Conservation (phyloP, 176 grass and related monocot genomes). For the Alloteropsis semialata region DNA sequence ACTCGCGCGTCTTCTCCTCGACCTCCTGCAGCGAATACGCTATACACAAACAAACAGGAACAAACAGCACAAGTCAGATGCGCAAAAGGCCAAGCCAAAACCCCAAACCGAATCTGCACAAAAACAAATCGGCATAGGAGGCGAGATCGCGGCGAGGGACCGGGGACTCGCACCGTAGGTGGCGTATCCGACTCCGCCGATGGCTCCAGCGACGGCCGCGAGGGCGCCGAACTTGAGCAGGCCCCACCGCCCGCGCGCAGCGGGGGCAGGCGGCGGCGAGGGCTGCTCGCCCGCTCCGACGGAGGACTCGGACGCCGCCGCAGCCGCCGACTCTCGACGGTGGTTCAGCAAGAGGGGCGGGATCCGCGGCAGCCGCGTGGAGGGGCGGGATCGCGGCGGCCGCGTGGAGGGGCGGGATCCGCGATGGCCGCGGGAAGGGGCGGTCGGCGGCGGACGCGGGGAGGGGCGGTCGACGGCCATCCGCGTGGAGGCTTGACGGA, state of each 20-base stretch:
- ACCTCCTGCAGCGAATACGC: slow-evolving; percentile 66
- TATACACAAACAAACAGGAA: slow-evolving; percentile 23
- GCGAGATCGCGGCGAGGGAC: background rate
- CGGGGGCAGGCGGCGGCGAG: background rate
- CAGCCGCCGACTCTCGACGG: background rate
- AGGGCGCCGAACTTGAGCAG: slow-evolving; percentile 60
- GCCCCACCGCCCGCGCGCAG: slow-evolving; percentile 39
- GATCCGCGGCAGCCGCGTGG: no score
- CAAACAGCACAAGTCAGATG: slow-evolving; percentile 4
- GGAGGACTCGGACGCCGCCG: background rate
- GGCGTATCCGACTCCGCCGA: slow-evolving; percentile 54
- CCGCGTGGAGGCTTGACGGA: no score
- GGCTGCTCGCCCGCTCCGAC: slow-evolving; percentile 10
- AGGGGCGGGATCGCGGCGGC: no score
- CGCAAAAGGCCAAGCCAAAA: background rate
- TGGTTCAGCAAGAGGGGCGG: no score
- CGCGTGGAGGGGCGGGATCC: no score
- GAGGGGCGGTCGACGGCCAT: no score
- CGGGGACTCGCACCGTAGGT: slow-evolving; percentile 49
- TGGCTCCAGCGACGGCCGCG: slow-evolving; percentile 47
- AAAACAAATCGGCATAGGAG: background rate
- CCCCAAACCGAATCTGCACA: slow-evolving; percentile 2
- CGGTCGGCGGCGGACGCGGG: no score
- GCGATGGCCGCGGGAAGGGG: no score
- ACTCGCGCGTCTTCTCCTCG: slow-evolving; percentile 50